phyloP scores from a whole-genome alignment of 2,329 filamentous ascomycete species.

The Xylaria sp. region DNA sequence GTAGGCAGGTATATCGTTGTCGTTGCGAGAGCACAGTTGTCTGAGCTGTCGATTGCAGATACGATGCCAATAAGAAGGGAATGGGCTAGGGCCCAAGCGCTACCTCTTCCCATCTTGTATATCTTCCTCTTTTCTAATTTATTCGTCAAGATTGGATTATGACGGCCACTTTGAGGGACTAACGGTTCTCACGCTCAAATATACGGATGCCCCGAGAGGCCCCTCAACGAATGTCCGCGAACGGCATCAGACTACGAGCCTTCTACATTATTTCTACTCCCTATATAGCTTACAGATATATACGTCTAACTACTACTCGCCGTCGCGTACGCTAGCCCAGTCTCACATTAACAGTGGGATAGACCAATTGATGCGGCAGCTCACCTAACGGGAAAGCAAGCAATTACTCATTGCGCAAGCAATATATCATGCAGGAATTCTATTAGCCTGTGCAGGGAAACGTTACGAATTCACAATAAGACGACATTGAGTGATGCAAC shows the following conservation, averaged over 20 bases:
- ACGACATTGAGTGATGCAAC: constrained; percentile 16
- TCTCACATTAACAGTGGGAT: constrained; percentile 20
- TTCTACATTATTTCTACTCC: not conserved
- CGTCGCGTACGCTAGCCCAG: not conserved
- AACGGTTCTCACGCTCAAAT: not conserved
- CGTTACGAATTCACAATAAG: constrained; percentile 1
- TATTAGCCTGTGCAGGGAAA: constrained; percentile 28
- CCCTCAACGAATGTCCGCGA: not conserved
- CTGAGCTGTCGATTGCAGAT: constrained; percentile 27
- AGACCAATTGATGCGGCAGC: not conserved
- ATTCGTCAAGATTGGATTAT: not conserved
- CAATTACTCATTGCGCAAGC: constrained; percentile 11
- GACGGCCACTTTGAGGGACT: not conserved
- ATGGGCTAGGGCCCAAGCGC: constrained; percentile 31
- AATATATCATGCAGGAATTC: constrained; percentile 26
- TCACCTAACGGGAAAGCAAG: constrained; percentile 1
- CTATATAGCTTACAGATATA: not conserved
- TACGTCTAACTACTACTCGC: not conserved
- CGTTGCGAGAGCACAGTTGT: constrained; percentile 31
- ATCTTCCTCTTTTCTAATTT: not conserved
- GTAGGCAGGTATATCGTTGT: constrained; percentile 38
- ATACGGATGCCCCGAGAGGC: not conserved
- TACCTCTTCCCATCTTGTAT: constrained; percentile 30
- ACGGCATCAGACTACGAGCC: not conserved
- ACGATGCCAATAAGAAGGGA: constrained; percentile 26